Conservation (phyloP, 108 stramenopile species). For the Aurantiochytrium sp. region DNA sequence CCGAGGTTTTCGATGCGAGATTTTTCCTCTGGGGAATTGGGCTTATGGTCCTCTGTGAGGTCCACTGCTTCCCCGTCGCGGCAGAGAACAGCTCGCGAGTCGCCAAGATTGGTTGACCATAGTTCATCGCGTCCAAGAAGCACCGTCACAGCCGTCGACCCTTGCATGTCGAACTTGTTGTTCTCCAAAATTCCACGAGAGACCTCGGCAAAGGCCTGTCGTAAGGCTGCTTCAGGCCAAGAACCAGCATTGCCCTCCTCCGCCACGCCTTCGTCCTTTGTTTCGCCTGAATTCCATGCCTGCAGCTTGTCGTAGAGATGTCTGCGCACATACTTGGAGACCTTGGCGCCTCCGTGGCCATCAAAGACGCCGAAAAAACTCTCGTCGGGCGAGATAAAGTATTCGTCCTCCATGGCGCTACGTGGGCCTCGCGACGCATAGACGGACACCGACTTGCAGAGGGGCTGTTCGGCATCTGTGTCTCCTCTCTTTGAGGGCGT, state of each 20-base stretch:
- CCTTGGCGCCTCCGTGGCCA: constrained; percentile 23
- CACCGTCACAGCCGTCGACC: constrained; percentile 77
- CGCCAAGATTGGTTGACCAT: constrained; percentile 83
- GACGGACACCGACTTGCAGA: constrained; percentile 16
- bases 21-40: constrained; percentile 61
- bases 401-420: constrained; percentile 12
- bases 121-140: constrained; percentile 70
- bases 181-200: constrained; percentile 71
- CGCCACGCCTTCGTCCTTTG: constrained; percentile 51
- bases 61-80: constrained; percentile 36
- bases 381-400: not conserved
- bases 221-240: constrained; percentile 69
- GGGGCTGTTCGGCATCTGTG: not conserved
- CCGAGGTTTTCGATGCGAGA: constrained; percentile 70
- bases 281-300: too few relatives aligned
- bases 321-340: constrained; percentile 50
- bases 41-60: constrained; percentile 86
- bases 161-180: constrained; percentile 60
- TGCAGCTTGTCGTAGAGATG: constrained; percentile 66
- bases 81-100: constrained; percentile 77
- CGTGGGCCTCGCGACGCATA: not conserved
- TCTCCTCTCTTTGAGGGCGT: not conserved
- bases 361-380: constrained; percentile 23
- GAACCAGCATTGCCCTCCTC: constrained; percentile 26
- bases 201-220: constrained; percentile 32